Conservation (phyloP, 2,329 filamentous ascomycete species). For the Colletotrichum sp. region DNA sequence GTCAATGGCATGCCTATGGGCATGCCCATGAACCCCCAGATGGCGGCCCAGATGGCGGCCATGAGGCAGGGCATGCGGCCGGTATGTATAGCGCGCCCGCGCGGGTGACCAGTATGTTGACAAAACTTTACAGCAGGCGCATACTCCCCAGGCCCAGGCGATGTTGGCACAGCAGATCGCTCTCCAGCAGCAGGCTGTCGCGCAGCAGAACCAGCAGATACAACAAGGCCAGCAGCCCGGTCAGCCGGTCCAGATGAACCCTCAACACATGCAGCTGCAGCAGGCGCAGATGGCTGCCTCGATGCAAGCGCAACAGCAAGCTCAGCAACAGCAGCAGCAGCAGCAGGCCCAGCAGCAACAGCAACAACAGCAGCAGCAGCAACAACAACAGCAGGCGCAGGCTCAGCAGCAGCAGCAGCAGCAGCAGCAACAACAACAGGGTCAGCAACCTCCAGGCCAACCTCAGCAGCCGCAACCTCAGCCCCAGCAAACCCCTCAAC, state of each 20-base stretch:
- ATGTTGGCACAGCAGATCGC: slow-evolving; percentile 54
- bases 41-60: slow-evolving; percentile 55
- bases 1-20: slow-evolving; percentile 55
- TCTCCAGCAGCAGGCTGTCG: slow-evolving; percentile 42
- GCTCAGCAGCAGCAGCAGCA: slow-evolving; percentile 41
- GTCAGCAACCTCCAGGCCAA: slow-evolving; percentile 32
- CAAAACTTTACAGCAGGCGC: slow-evolving; percentile 8
- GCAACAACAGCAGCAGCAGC: slow-evolving; percentile 34
- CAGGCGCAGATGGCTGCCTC: slow-evolving; percentile 43
- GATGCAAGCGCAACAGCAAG: slow-evolving; percentile 40
- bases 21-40: slow-evolving; percentile 55
- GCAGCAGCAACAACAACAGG: slow-evolving; percentile 35
- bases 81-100: slow-evolving; percentile 35
- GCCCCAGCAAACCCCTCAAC: slow-evolving; percentile 35
- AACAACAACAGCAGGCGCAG: slow-evolving; percentile 39
- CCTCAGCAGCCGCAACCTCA: slow-evolving; percentile 38
- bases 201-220: slow-evolving; percentile 42
- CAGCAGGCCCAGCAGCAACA: slow-evolving; percentile 43
- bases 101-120: background rate
- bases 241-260: slow-evolving; percentile 54
- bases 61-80: slow-evolving; percentile 52
- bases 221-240: slow-evolving; percentile 47
- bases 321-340: slow-evolving; percentile 44
- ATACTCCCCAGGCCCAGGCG: slow-evolving; percentile 32
- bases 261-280: slow-evolving; percentile 52